Evolutionary conservation across 495 filamentous ascomycete genomes (phyloP).

Genomic region (Aspergillus indologenus): DNA sequence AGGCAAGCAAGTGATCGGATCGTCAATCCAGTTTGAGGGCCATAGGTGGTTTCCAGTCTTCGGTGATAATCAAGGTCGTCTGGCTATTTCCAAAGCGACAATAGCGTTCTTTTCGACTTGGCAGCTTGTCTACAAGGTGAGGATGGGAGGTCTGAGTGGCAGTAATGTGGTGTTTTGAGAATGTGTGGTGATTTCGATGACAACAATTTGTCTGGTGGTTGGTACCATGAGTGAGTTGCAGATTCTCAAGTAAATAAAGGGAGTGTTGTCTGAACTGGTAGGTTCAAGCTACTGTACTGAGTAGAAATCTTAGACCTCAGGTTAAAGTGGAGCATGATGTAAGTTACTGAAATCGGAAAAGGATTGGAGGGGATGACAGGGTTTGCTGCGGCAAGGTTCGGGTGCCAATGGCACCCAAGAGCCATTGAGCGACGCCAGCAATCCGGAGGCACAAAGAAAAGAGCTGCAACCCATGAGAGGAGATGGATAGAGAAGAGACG

Average conservation of each 20-base stretch:
- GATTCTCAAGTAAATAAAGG: not conserved
- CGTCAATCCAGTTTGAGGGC: not conserved
- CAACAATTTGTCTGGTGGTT: not conserved
- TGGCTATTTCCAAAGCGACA: not conserved
- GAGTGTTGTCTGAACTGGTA: not conserved
- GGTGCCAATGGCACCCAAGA: not conserved
- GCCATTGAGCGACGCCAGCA: not conserved
- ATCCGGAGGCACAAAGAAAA: not conserved
- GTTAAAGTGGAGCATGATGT: not conserved
- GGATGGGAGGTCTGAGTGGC: not conserved
- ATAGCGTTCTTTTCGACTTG: not conserved
- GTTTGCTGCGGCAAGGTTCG: not conserved
- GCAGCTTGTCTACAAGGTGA: not conserved
- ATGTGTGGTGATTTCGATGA: not conserved
- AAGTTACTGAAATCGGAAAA: not conserved
- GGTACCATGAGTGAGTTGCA: not conserved
- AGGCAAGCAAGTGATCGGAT: conserved; percentile 14
- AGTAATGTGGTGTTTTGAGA: not conserved
- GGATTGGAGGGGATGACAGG: not conserved
- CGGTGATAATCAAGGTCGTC: not conserved
- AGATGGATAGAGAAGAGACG: not conserved
- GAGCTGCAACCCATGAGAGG: not conserved
- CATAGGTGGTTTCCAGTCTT: not conserved
- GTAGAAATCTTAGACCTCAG: not conserved
- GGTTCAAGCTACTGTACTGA: not conserved